Evolutionary conservation across 306 rosid genomes (phyloP).

Genomic region (Corylus americana): DNA sequence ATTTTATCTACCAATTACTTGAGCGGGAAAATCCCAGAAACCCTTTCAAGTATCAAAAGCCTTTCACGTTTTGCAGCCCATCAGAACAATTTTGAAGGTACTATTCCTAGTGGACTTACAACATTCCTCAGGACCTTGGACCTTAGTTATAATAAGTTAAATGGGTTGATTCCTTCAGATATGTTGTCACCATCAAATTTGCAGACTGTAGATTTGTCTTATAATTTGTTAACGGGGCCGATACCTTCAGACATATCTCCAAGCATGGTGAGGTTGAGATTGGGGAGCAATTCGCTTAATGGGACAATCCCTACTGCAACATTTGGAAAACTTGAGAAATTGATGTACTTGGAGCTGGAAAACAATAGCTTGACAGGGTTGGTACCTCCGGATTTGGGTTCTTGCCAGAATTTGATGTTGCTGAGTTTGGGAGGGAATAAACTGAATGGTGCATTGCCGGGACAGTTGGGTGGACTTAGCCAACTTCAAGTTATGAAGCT

Average conservation of each 20-base stretch:
- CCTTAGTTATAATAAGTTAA: constrained; percentile 52
- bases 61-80: constrained; percentile 74
- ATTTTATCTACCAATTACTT: constrained; percentile 56
- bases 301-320: constrained; percentile 41
- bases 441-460: constrained; percentile 53
- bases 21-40: constrained; percentile 47
- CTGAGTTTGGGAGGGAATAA: constrained; percentile 65
- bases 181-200: constrained; percentile 47
- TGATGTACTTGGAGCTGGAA: constrained; percentile 73
- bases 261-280: constrained; percentile 63
- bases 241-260: constrained; percentile 47
- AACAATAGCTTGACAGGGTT: constrained; percentile 44
- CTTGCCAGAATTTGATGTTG: constrained; percentile 53
- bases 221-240: constrained; percentile 44
- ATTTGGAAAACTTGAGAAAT: not conserved
- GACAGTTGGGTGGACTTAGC: constrained; percentile 45
- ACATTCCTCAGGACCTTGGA: constrained; percentile 46
- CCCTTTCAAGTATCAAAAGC: constrained; percentile 33
- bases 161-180: constrained; percentile 47
- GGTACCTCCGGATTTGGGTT: constrained; percentile 51
- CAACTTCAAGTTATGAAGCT: constrained; percentile 62
- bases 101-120: constrained; percentile 54
- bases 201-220: constrained; percentile 58
- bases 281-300: constrained; percentile 52
- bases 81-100: constrained; percentile 43